phyloP scores from a whole-genome alignment of 2,329 filamentous ascomycete species.

The Lasiodiplodia citricola region DNA sequence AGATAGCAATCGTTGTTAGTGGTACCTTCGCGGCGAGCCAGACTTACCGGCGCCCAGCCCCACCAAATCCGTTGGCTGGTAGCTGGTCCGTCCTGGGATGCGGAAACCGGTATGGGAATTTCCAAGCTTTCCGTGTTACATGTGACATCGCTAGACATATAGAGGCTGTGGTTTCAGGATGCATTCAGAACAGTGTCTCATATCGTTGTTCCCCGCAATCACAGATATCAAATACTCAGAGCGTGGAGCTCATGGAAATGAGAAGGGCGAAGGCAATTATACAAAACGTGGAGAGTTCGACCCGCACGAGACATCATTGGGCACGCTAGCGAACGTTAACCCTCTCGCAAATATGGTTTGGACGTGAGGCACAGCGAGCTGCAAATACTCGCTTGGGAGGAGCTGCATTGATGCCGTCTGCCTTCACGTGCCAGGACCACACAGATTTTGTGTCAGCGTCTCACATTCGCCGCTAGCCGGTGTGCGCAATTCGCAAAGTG shows the following conservation, averaged over 20 bases:
- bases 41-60: not conserved
- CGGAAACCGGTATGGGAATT: not conserved
- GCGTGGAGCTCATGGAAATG: not conserved
- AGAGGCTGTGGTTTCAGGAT: slow-evolving; percentile 1
- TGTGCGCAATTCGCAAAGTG: not conserved
- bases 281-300: not conserved
- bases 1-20: not conserved
- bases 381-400: not conserved
- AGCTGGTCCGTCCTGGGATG: not conserved
- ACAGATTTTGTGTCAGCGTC: slow-evolving; percentile 6
- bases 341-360: slow-evolving; percentile 14
- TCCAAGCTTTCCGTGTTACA: not conserved
- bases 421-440: not conserved
- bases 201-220: not conserved
- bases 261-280: not conserved
- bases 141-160: not conserved
- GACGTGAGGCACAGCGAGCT: slow-evolving; percentile 15
- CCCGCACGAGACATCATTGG: not conserved
- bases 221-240: not conserved
- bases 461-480: slow-evolving; percentile 11
- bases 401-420: slow-evolving; percentile 7
- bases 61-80: not conserved
- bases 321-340: not conserved
- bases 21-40: not conserved
- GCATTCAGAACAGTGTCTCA: not conserved